Conservation (phyloP, 345 rosid species). For the Eucalyptus guilfoylei region DNA sequence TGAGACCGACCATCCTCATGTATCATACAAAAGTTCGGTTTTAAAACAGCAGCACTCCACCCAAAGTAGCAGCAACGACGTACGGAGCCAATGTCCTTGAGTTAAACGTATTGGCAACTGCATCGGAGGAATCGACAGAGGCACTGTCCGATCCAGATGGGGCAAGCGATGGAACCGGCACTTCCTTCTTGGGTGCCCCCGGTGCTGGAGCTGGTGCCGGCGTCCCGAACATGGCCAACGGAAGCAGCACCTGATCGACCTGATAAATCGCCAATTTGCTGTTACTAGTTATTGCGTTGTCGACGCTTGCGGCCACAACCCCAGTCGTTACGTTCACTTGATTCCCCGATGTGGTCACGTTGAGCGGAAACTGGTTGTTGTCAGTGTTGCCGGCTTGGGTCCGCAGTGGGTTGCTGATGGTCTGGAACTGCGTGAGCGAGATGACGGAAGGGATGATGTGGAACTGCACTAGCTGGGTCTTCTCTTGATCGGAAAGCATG, state of each 20-base stretch:
- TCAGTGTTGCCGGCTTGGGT: conserved; percentile 73
- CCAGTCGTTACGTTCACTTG: conserved; percentile 77
- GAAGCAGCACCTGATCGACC: conserved; percentile 69
- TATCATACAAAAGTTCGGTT: neutral
- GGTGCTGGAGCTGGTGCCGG: conserved; percentile 60
- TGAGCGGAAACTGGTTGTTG: conserved; percentile 47
- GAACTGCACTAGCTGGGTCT: conserved; percentile 70
- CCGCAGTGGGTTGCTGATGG: conserved; percentile 80
- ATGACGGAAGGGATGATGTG: conserved; percentile 59
- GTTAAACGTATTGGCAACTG: neutral
- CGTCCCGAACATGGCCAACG: conserved; percentile 54
- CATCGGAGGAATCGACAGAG: neutral
- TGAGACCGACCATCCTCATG: neutral
- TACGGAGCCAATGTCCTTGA: neutral
- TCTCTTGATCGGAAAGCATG: conserved; percentile 52
- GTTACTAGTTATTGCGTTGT: conserved; percentile 46
- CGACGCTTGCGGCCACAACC: conserved; percentile 48
- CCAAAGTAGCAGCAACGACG: neutral
- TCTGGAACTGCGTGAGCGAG: conserved; percentile 65
- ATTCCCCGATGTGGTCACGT: conserved; percentile 70
- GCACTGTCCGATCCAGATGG: neutral
- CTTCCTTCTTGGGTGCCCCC: conserved; percentile 27
- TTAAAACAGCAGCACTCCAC: neutral
- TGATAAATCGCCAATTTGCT: conserved; percentile 63
- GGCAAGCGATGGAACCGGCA: neutral